Percentiles rank a stretch among this genome's conserved stretches.
Conservation (phyloP, 306 rosid genomes). For the Castanea crenata region DNA sequence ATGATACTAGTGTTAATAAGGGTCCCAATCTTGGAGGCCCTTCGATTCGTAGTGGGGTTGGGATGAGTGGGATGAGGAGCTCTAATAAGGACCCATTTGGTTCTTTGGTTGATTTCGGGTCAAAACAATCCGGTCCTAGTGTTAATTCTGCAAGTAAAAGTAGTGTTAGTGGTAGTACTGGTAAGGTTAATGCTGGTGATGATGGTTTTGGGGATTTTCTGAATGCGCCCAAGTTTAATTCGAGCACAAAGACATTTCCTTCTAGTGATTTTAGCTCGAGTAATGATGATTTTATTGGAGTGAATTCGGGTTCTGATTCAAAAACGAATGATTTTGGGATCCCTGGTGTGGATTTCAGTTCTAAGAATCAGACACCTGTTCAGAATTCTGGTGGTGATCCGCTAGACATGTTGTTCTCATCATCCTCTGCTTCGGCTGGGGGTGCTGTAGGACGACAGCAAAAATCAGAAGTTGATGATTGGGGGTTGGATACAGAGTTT, state of each 20-base stretch:
- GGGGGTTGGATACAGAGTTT: slow-evolving; percentile 78
- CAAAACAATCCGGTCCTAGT: slow-evolving; percentile 51
- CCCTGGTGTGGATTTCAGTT: slow-evolving; percentile 21
- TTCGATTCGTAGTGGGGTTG: slow-evolving; percentile 36
- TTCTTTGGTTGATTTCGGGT: slow-evolving; percentile 73
- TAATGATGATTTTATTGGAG: slow-evolving; percentile 41
- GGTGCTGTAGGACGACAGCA: slow-evolving; percentile 40
- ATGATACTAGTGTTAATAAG: slow-evolving; percentile 25
- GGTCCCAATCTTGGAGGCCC: slow-evolving; percentile 61
- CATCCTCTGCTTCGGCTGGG: slow-evolving; percentile 47
- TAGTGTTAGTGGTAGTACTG: no score
- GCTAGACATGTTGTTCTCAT: slow-evolving; percentile 60
- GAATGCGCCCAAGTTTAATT: slow-evolving; percentile 64
- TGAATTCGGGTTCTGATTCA: slow-evolving; percentile 25
- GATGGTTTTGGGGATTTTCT: slow-evolving; percentile 81
- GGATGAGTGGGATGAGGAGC: slow-evolving; percentile 19
- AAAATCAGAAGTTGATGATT: slow-evolving; percentile 59
- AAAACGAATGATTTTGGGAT: slow-evolving; percentile 42
- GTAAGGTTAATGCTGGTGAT: slow-evolving; percentile 25
- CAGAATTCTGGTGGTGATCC: slow-evolving; percentile 67
- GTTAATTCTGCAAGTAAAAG: slow-evolving; percentile 54
- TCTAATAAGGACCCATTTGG: slow-evolving; percentile 79
- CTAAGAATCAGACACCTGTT: slow-evolving; percentile 34
- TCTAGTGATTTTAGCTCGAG: slow-evolving; percentile 26
- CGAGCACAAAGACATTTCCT: slow-evolving; percentile 43